Evolutionary conservation across 805 yeast genomes (phyloP).

Genomic region (Candida bentonensis): DNA sequence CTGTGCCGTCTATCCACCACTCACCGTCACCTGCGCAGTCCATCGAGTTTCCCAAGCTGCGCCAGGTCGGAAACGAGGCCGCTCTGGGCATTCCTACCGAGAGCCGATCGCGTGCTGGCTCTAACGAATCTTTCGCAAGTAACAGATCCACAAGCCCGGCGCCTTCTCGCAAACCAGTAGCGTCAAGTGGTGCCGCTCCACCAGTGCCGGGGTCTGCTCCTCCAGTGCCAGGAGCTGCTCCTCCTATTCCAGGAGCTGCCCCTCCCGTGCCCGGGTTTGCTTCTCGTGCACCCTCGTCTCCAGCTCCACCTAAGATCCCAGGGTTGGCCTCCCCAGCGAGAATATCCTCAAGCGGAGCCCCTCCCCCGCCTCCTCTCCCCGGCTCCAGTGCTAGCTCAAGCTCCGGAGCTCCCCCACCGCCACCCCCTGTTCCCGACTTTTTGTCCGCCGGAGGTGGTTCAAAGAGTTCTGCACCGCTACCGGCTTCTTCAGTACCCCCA

Average conservation of each 20-base stretch:
- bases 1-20: background rate
- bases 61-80: background rate
- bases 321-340: background rate
- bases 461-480: no score
- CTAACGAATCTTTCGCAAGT: background rate
- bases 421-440: slow-evolving; percentile 8
- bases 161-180: no score
- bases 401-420: slow-evolving; percentile 6
- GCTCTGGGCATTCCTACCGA: background rate
- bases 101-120: background rate
- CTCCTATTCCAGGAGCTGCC: slow-evolving; percentile 3
- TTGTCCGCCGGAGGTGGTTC: no score
- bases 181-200: slow-evolving; percentile 1
- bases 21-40: background rate
- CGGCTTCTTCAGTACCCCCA: slow-evolving; percentile 8
- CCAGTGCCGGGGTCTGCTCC: slow-evolving; percentile 5
- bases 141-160: background rate
- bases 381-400: background rate
- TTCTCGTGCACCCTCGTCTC: background rate
- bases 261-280: slow-evolving; percentile 9
- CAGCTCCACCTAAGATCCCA: background rate
- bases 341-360: background rate
- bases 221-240: slow-evolving; percentile 3
- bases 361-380: background rate
- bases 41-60: background rate